phyloP scores from a whole-genome alignment of 345 rosid genomes.

The Cochlearia excelsa region DNA sequence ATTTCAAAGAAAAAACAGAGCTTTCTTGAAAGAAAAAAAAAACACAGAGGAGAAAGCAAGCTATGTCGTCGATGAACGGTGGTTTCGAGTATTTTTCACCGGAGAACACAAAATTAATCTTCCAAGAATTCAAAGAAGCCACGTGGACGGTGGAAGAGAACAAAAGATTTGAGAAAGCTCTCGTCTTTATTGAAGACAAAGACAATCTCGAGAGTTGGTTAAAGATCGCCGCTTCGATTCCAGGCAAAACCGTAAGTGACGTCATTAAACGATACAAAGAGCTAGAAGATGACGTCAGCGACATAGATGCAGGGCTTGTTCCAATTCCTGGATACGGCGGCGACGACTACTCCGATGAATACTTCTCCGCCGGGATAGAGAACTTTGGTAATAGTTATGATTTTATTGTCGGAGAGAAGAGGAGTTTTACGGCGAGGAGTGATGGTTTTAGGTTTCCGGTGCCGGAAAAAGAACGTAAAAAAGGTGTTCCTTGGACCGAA shows the following conservation, averaged over 20 bases:
- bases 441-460: conserved; percentile 34
- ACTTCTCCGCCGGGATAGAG: conserved; percentile 38
- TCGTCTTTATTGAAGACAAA: conserved; percentile 68
- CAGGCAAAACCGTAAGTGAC: conserved; percentile 75
- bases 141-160: conserved; percentile 80
- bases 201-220: conserved; percentile 76
- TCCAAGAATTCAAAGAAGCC: conserved; percentile 46
- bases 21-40: too few relatives aligned
- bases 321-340: conserved; percentile 63
- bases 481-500: conserved; percentile 98
- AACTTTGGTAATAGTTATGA: conserved; percentile 32
- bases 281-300: conserved; percentile 71
- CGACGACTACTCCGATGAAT: conserved; percentile 34
- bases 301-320: conserved; percentile 77
- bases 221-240: conserved; percentile 64
- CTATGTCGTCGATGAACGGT: conserved; percentile 28
- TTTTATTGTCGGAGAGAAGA: conserved; percentile 56
- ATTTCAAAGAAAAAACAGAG: background rate
- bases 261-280: conserved; percentile 72
- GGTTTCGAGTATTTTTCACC: conserved; percentile 56
- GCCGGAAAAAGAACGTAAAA: conserved; percentile 86
- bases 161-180: conserved; percentile 80
- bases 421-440: conserved; percentile 43
- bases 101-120: conserved; percentile 49
- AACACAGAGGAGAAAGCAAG: background rate